Base-by-base conservation (phyloP, 179 eudicot genomes). In the Carnegiea gigantea region DNA sequence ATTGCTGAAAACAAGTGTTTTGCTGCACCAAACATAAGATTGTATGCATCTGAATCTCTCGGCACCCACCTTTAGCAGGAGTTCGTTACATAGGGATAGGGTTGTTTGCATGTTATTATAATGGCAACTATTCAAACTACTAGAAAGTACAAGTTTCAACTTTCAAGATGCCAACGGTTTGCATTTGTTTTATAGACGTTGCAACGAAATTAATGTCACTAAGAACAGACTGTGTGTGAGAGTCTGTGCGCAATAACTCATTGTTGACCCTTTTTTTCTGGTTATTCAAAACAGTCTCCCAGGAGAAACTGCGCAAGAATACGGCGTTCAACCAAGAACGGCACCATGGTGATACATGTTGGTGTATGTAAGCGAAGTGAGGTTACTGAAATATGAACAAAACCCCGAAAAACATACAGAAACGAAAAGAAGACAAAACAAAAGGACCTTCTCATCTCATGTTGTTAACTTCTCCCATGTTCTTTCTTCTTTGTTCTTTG, bases 311-410 rank as follows among this genome's bases (percentile, higher is more conserved):
- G 73, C 46, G 73, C 21, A 1, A 70, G 73, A 70, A 36, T 70
- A 70, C 13, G 13, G 46, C 33, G 33, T 30, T 13, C 73, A 70
- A 4, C 46, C 10, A 17, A 70, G 73, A 36, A 70, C 36, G 46
- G 11, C 9, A 70, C 73, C 73, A 70, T 70, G 73, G 44, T 30
- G 21, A 70, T 70, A 33, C 4, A 70, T 70, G 46, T 70, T 5
- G 73, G 73, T 70, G 73, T 70, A 33, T 70, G 73, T 70, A 70
- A 36, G 44, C 46, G 21, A 70, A n/a, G 46, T 36, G 73, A 70
- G 46, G 73, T 70, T 18, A 70, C 73, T 30, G 73, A 70, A 36
- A 43, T 70, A 70, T 70, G 33, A 23, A 54, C 20, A 54, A 54
- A 54, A 70, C 10, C 73, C 46, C 44, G 9, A 2, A 11, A 28